Percentiles rank a stretch among this genome's conserved stretches.
phyloP scores from a whole-genome alignment of 345 rosid genomes.

The Dipteronia dyeriana region DNA sequence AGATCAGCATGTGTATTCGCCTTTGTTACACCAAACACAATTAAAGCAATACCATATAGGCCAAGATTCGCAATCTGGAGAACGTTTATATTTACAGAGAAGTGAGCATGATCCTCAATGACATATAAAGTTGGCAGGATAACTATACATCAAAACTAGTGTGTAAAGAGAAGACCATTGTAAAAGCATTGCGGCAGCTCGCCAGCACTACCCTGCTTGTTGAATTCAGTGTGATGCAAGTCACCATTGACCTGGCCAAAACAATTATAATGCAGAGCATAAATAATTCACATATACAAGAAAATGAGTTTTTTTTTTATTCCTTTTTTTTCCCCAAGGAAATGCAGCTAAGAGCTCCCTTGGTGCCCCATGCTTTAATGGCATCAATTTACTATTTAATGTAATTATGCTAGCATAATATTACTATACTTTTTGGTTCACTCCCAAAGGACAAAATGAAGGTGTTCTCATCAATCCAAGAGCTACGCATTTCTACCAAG shows the following conservation, averaged over 20 bases:
- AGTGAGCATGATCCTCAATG: conserved; percentile 11
- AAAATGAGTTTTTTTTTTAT: neutral
- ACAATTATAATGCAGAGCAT: conserved; percentile 6
- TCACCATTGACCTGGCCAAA: conserved; percentile 85
- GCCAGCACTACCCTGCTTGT: conserved; percentile 84
- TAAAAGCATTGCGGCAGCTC: conserved; percentile 97
- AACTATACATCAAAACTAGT: conserved; percentile 13
- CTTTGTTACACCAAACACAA: conserved; percentile 54
- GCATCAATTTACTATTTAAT: neutral
- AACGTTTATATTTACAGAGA: conserved; percentile 9
- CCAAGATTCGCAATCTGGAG: conserved; percentile 87
- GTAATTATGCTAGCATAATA: neutral
- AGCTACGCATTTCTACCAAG: neutral
- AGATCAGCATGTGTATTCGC: conserved; percentile 60
- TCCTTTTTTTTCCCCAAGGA: neutral
- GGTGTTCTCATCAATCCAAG: neutral
- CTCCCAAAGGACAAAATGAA: neutral
- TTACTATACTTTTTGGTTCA: neutral
- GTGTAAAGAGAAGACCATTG: conserved; percentile 58
- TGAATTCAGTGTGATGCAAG: conserved; percentile 82
- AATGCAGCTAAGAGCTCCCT: neutral
- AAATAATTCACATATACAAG: neutral
- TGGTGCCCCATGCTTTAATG: neutral
- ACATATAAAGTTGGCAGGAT: conserved; percentile 14
- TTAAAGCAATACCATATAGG: conserved; percentile 75